Conservation (phyloP, 495 filamentous ascomycete genomes). For the Penicillium waksmanii region DNA sequence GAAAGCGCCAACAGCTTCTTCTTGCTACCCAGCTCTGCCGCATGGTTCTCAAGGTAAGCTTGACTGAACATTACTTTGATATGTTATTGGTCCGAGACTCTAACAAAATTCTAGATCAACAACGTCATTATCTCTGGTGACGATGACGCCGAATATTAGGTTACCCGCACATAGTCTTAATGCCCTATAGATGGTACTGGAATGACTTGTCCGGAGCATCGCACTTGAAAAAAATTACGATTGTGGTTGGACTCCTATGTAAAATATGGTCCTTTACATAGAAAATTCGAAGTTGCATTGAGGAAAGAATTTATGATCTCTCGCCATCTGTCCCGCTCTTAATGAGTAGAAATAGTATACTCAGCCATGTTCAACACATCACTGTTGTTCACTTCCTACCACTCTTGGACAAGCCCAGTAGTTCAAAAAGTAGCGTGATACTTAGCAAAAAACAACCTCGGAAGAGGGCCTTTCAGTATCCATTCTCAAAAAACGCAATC, state of each 20-base stretch:
- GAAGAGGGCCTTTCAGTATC: neutral
- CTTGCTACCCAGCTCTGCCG: conserved; percentile 96
- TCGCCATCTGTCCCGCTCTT: neutral
- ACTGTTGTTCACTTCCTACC: too few relatives aligned
- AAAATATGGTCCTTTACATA: conserved; percentile 38
- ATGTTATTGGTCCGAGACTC: conserved; percentile 3
- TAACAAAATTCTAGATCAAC: conserved; percentile 58
- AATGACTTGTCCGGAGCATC: conserved; percentile 14
- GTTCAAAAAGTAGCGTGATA: neutral
- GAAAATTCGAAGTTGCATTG: conserved; percentile 33
- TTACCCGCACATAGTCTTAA: conserved; percentile 30
- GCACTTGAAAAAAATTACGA: conserved; percentile 27
- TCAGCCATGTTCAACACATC: too few relatives aligned
- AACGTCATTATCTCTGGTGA: conserved; percentile 96
- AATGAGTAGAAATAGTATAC: neutral
- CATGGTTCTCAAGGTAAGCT: conserved; percentile 95
- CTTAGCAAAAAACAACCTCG: neutral
- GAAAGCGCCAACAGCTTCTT: conserved; percentile 94
- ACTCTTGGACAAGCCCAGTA: neutral
- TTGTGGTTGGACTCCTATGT: conserved; percentile 34
- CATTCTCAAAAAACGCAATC: neutral
- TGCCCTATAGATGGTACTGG: conserved; percentile 22
- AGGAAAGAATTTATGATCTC: conserved; percentile 37
- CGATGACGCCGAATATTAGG: conserved; percentile 90
- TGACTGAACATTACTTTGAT: neutral